Conservation (phyloP, 73 alveolate species). For the Tetrahymena elliotti region DNA sequence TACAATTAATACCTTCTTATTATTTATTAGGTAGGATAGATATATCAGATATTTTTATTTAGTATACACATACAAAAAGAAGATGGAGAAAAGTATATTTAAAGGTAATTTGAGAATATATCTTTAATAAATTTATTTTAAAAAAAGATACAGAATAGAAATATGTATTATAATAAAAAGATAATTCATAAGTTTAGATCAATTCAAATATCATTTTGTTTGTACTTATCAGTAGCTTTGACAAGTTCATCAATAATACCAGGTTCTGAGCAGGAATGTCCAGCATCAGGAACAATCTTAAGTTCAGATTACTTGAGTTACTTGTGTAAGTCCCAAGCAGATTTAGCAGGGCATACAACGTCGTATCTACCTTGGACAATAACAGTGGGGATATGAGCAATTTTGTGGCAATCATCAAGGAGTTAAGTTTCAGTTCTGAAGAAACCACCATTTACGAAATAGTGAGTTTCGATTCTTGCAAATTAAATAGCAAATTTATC, state of each 20-base stretch:
- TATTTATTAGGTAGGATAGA: no score
- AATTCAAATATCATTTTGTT: constrained; percentile 4
- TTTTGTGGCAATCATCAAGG: constrained; percentile 11
- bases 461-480: constrained; percentile 28
- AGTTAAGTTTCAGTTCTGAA: constrained; percentile 12
- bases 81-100: no score
- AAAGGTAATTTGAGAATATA: no score
- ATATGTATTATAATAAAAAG: no score
- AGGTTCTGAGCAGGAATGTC: constrained; percentile 10
- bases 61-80: no score
- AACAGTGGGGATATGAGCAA: constrained; percentile 13
- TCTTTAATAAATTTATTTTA: no score
- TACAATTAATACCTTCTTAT: no score
- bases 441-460: constrained; percentile 24
- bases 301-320: constrained; percentile 10
- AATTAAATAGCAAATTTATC: neutral
- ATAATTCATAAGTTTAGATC: no score
- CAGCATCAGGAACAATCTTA: constrained; percentile 10
- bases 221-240: constrained; percentile 8
- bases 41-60: no score
- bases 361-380: constrained; percentile 31
- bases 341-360: constrained; percentile 3
- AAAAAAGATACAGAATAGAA: no score
- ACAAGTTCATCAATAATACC: constrained; percentile 7
- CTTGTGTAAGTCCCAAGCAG: constrained; percentile 24